phyloP scores from a whole-genome alignment of 345 rosid species.

The Turritis glabra region DNA sequence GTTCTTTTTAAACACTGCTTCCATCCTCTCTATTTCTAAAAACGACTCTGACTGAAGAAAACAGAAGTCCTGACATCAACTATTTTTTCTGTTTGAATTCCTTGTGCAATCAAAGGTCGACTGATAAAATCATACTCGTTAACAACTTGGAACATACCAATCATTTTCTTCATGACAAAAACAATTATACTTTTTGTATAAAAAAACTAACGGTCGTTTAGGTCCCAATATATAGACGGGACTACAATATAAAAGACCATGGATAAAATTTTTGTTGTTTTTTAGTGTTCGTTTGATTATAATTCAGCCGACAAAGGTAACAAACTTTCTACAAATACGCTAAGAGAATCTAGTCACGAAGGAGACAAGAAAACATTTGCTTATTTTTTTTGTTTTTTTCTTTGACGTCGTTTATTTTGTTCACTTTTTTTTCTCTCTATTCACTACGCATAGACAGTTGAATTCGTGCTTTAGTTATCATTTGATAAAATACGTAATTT shows the following conservation, averaged over 20 bases:
- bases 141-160: neutral
- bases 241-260: neutral
- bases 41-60: too few relatives aligned
- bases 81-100: neutral
- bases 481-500: neutral
- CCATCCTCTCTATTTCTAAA: too few relatives aligned
- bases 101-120: too few relatives aligned
- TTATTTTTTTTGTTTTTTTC: too few relatives aligned
- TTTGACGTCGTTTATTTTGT: too few relatives aligned
- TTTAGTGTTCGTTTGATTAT: neutral
- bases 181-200: neutral
- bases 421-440: too few relatives aligned
- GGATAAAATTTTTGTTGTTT: neutral
- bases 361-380: slow-evolving; percentile 32
- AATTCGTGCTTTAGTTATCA: neutral
- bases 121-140: neutral
- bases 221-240: neutral
- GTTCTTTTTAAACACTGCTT: too few relatives aligned
- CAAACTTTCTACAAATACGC: slow-evolving; percentile 37
- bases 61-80: too few relatives aligned
- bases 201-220: neutral
- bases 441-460: slow-evolving; percentile 1
- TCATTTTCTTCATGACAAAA: neutral
- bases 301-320: slow-evolving; percentile 24
- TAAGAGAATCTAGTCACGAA: slow-evolving; percentile 4